Evolutionary conservation across 2,329 filamentous ascomycete genomes (phyloP).

Genomic region (Remersonia thermophila): DNA sequence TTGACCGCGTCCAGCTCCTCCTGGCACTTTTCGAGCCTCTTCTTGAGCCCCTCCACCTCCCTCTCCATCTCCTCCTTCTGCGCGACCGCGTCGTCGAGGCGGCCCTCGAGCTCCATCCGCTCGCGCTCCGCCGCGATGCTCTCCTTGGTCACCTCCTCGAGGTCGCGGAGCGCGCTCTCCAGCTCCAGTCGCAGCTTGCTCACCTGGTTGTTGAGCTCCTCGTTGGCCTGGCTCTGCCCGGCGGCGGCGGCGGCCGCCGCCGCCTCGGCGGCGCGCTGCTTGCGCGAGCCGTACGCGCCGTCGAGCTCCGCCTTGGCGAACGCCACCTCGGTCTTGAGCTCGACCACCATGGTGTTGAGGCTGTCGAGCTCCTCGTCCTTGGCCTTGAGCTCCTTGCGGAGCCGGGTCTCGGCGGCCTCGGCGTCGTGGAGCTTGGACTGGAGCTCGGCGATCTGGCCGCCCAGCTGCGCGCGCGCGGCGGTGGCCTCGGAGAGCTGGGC

Average conservation of each 20-base stretch:
- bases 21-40: slow-evolving; percentile 33
- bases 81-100: slow-evolving; percentile 29
- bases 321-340: slow-evolving; percentile 50
- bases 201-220: slow-evolving; percentile 35
- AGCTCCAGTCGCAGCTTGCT: slow-evolving; percentile 40
- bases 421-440: slow-evolving; percentile 20
- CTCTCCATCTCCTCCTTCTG: slow-evolving; percentile 25
- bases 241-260: slow-evolving; percentile 42
- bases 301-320: slow-evolving; percentile 50
- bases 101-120: slow-evolving; percentile 33
- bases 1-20: slow-evolving; percentile 40
- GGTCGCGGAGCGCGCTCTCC: slow-evolving; percentile 36
- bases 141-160: slow-evolving; percentile 42
- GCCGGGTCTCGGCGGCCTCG: slow-evolving; percentile 20
- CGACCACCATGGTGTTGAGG: slow-evolving; percentile 39
- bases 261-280: slow-evolving; percentile 45
- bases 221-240: slow-evolving; percentile 14
- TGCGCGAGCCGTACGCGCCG: slow-evolving; percentile 46
- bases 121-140: slow-evolving; percentile 38
- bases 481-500: slow-evolving; percentile 24
- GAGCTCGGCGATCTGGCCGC: slow-evolving; percentile 11
- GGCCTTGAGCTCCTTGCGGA: slow-evolving; percentile 33
- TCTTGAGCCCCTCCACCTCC: slow-evolving; percentile 25
- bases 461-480: slow-evolving; percentile 24
- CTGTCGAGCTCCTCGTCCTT: slow-evolving; percentile 40